These are phyloP conservation scores for Cornus suecica DNA, from an alignment of 148 eudicot genomes.

Conservation along the genomic window DNA sequence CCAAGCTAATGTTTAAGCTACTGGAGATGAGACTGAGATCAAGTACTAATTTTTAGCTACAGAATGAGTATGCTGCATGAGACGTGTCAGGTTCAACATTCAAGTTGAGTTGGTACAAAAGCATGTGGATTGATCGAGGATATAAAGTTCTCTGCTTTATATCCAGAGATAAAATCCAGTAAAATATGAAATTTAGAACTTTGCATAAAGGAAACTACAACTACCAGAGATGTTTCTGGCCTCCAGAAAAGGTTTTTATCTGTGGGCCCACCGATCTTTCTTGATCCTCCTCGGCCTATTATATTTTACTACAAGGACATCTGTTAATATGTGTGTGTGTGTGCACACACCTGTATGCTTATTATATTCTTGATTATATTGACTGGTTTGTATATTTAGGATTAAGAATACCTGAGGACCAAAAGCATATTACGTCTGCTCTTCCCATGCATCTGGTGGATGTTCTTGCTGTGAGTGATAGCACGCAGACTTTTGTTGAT, in stretches of 20 bases:
- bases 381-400: conserved; percentile 36
- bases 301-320: background rate
- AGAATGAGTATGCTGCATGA: too few relatives aligned
- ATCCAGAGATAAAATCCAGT: background rate
- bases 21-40: too few relatives aligned
- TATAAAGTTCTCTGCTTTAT: background rate
- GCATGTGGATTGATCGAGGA: too few relatives aligned
- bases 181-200: background rate
- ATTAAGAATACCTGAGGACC: conserved; percentile 70
- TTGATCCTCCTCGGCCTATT: background rate
- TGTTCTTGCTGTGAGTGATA: conserved; percentile 60
- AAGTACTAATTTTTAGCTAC: too few relatives aligned
- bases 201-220: background rate
- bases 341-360: too few relatives aligned
- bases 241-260: background rate
- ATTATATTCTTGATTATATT: background rate
- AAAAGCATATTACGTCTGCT: conserved; percentile 65
- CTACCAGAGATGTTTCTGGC: background rate
- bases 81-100: too few relatives aligned
- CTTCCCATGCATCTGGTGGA: conserved; percentile 87
- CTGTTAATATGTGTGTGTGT: background rate
- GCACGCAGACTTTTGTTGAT: conserved; percentile 52
- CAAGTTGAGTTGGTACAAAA: too few relatives aligned
- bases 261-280: background rate
- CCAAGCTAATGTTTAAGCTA: too few relatives aligned